Evolutionary conservation across 768 basidiomycete species (phyloP).

Genomic region (Kwoniella shandongensis): DNA sequence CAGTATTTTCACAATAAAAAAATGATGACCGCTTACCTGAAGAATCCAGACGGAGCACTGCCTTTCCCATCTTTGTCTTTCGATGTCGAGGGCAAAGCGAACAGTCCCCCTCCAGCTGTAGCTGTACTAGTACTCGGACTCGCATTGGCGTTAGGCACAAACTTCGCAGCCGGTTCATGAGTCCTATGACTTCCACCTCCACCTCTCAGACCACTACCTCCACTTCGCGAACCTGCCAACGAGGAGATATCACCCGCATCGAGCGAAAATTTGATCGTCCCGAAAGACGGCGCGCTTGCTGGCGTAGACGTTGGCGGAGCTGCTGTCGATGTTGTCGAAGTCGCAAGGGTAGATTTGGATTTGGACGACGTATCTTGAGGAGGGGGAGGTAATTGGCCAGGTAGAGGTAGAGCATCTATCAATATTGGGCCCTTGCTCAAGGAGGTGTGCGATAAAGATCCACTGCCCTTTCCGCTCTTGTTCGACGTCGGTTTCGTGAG

Average conservation of each 20-base stretch:
- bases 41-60: conserved; percentile 23
- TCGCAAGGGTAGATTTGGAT: not conserved
- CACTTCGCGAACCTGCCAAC: conserved; percentile 7
- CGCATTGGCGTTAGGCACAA: conserved; percentile 3
- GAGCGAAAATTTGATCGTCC: conserved; percentile 19
- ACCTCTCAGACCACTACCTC: not conserved
- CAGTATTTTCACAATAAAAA: too few species aligned
- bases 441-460: not conserved
- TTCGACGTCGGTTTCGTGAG: conserved; percentile 4
- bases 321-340: not conserved
- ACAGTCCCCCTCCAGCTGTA: conserved; percentile 1
- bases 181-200: conserved; percentile 6
- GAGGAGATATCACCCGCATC: conserved; percentile 18
- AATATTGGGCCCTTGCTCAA: conserved; percentile 2
- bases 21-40: conserved; percentile 20
- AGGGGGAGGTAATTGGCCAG: conserved; percentile 14
- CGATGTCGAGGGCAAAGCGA: conserved; percentile 7
- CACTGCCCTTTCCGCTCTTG: not conserved
- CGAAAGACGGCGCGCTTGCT: conserved; percentile 6
- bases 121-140: not conserved
- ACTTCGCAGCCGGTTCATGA: conserved; percentile 23
- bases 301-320: not conserved
- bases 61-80: not conserved
- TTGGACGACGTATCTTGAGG: not conserved
- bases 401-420: conserved; percentile 23